Conservation (phyloP, 2,329 filamentous ascomycete genomes). For the Harringtonia aguacate region DNA sequence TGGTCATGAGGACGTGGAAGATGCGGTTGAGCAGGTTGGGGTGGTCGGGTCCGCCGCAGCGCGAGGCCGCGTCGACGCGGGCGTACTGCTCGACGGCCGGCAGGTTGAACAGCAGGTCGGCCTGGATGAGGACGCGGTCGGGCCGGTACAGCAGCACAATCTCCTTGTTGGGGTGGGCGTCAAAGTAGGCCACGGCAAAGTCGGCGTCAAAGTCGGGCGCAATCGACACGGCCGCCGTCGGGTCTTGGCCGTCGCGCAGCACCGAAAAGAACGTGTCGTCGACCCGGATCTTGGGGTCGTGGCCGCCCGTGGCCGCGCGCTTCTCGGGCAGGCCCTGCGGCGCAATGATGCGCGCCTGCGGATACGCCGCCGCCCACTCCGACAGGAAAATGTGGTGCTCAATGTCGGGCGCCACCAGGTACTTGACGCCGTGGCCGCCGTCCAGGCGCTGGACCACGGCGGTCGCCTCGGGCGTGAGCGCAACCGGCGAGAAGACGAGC, state of each 20-base stretch:
- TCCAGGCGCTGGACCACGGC: conserved; percentile 53
- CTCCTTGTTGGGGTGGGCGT: conserved; percentile 73
- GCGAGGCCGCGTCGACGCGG: conserved; percentile 23
- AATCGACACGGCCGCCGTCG: conserved; percentile 37
- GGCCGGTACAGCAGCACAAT: conserved; percentile 79
- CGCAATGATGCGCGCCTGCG: conserved; percentile 68
- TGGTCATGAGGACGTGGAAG: conserved; percentile 45
- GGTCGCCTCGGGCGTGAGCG: conserved; percentile 61
- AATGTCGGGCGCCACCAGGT: conserved; percentile 78
- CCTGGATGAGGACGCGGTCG: conserved; percentile 69
- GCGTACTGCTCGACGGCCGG: conserved; percentile 81
- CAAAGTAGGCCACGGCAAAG: conserved; percentile 78
- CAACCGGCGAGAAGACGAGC: conserved; percentile 85
- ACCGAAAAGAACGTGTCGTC: conserved; percentile 53
- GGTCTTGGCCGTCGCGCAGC: conserved; percentile 45
- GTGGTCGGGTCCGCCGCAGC: conserved; percentile 29
- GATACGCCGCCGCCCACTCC: conserved; percentile 72
- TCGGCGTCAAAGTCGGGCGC: conserved; percentile 74
- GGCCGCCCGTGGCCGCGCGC: conserved; percentile 43
- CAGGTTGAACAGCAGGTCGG: conserved; percentile 86
- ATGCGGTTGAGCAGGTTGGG: conserved; percentile 29
- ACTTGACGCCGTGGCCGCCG: conserved; percentile 51
- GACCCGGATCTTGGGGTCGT: conserved; percentile 40
- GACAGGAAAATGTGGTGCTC: conserved; percentile 94
- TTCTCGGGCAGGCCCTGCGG: conserved; percentile 79